phyloP scores from a whole-genome alignment of 2,329 filamentous ascomycete genomes.

The Xylariaceae sp. region DNA sequence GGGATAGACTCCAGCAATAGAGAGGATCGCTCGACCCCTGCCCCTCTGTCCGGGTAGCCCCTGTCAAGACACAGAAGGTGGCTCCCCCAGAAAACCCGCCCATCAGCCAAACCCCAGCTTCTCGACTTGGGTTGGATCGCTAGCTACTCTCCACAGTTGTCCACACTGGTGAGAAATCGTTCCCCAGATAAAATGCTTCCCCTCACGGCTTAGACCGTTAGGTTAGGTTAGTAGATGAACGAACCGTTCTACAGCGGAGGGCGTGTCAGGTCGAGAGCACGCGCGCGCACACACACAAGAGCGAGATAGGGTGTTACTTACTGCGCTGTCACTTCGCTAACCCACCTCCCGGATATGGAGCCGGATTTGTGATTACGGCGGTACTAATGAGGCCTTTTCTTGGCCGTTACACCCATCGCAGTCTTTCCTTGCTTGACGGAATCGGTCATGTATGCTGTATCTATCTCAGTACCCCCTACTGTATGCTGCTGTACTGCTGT shows the following conservation, averaged over 20 bases:
- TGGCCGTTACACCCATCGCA: slow-evolving; percentile 4
- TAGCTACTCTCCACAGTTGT: no score
- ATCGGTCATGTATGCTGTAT: no score
- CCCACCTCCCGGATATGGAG: slow-evolving; percentile 12
- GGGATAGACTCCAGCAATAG: slow-evolving; percentile 18
- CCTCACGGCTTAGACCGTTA: slow-evolving; percentile 9
- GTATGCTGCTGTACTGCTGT: neutral
- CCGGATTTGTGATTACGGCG: slow-evolving; percentile 6
- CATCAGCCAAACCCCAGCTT: slow-evolving; percentile 15
- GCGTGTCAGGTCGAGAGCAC: no score
- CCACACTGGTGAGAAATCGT: slow-evolving; percentile 14
- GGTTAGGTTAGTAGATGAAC: no score
- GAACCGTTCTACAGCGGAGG: no score
- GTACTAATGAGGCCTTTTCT: slow-evolving; percentile 3
- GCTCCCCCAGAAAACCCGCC: neutral
- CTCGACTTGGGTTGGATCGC: slow-evolving; percentile 3
- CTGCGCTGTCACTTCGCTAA: no score
- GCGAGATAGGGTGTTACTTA: no score
- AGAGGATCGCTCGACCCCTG: slow-evolving; percentile 25
- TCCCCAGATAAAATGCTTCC: slow-evolving; percentile 18
- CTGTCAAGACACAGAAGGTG: neutral
- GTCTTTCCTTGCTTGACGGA: neutral
- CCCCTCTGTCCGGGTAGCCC: slow-evolving; percentile 5
- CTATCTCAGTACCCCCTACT: no score
- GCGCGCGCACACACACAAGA: no score